Evolutionary conservation across 2,329 filamentous ascomycete species (phyloP).

Genomic region (Trichoderma hamatum): DNA sequence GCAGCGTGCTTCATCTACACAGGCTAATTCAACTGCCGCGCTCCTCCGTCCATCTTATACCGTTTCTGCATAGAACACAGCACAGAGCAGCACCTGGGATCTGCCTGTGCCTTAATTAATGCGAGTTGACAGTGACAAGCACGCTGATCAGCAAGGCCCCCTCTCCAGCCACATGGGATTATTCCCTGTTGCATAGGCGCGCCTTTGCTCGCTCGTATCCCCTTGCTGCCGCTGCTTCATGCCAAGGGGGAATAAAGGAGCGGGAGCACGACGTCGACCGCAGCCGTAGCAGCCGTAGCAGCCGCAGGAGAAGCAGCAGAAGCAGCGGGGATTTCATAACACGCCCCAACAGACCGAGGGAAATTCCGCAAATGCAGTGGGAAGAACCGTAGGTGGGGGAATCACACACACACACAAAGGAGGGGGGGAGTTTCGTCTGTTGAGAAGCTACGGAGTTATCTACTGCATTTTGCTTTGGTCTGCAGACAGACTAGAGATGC

Average conservation of each 20-base stretch:
- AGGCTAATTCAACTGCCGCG: neutral
- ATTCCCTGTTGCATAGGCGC: slow-evolving; percentile 21
- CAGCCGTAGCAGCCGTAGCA: neutral
- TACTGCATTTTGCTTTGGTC: neutral
- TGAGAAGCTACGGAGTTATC: neutral
- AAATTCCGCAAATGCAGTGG: neutral
- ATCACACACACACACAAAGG: neutral
- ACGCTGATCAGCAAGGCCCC: slow-evolving; percentile 15
- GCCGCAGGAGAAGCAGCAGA: neutral
- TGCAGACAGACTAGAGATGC: neutral
- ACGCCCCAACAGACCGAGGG: slow-evolving; percentile 4
- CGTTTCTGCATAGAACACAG: slow-evolving; percentile 2
- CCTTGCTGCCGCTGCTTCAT: neutral
- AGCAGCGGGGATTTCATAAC: neutral
- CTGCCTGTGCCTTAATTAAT: slow-evolving; percentile 25
- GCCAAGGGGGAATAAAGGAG: neutral
- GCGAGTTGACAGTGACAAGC: slow-evolving; percentile 17
- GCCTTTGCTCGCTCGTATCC: slow-evolving; percentile 4
- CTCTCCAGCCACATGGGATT: slow-evolving; percentile 19
- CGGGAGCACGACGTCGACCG: neutral
- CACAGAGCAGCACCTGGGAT: neutral
- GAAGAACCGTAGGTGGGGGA: neutral
- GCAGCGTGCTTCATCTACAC: neutral
- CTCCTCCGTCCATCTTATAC: slow-evolving; percentile 11
- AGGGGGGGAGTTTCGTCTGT: neutral